Conservation (phyloP, 805 yeast species). For the Wickerhamomyces subpelliculosus region DNA sequence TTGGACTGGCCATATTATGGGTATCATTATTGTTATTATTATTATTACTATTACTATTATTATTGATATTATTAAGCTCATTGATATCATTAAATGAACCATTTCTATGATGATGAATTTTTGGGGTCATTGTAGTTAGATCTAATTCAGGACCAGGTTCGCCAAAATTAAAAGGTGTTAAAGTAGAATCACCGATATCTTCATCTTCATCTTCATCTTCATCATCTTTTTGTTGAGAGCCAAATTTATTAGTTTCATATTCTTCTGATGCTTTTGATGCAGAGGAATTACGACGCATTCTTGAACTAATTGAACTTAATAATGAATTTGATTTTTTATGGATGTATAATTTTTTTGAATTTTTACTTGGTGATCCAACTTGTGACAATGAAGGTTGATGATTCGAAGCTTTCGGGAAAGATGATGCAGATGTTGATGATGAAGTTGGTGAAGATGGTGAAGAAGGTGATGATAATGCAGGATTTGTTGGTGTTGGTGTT, state of each 20-base stretch:
- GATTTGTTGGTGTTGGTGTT: too few relatives aligned
- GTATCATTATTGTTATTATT: too few relatives aligned
- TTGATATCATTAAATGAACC: slow-evolving; percentile 32
- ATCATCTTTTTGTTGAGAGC: too few relatives aligned
- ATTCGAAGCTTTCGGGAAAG: too few relatives aligned
- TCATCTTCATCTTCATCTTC: slow-evolving; percentile 5
- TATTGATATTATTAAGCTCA: too few relatives aligned
- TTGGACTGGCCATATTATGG: background rate
- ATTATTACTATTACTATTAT: too few relatives aligned
- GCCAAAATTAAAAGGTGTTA: slow-evolving; percentile 20
- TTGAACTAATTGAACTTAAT: slow-evolving; percentile 10
- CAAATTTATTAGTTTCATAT: too few relatives aligned
- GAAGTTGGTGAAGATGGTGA: background rate
- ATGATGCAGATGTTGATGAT: background rate
- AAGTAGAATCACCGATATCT: slow-evolving; percentile 16
- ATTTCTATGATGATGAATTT: slow-evolving; percentile 60
- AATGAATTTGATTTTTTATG: slow-evolving; percentile 20
- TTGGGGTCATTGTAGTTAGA: slow-evolving; percentile 18
- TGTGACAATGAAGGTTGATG: too few relatives aligned
- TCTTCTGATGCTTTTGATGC: slow-evolving; percentile 3
- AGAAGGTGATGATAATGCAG: background rate
- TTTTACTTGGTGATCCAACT: background rate
- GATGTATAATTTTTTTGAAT: background rate
- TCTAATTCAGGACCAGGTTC: slow-evolving; percentile 24
- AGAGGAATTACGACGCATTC: slow-evolving; percentile 14